phyloP scores from a whole-genome alignment of 2,329 filamentous ascomycete species.

The Sporothrix brunneoviolacea region DNA sequence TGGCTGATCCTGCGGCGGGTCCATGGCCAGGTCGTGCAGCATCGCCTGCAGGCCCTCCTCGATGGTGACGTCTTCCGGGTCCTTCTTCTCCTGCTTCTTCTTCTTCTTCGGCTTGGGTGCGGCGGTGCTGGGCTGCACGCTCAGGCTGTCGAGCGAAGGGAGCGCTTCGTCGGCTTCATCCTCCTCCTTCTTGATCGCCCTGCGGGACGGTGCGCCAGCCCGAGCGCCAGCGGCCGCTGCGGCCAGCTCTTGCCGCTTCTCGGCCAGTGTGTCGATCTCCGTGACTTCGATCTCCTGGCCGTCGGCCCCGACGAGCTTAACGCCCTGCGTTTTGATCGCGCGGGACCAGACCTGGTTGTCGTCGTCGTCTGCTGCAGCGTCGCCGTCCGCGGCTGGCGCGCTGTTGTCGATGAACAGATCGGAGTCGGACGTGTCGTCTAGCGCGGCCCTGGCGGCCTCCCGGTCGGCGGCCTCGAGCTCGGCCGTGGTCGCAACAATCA shows the following conservation, averaged over 20 bases:
- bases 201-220: background rate
- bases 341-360: slow-evolving; percentile 39
- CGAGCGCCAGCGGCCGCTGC: background rate
- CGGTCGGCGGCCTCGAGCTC: slow-evolving; percentile 45
- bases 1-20: slow-evolving; percentile 8
- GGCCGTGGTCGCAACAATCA: slow-evolving; percentile 49
- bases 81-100: slow-evolving; percentile 26
- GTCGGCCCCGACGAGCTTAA: slow-evolving; percentile 40
- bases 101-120: slow-evolving; percentile 15
- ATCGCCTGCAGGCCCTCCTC: slow-evolving; percentile 36
- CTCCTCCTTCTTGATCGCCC: slow-evolving; percentile 16
- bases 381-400: background rate
- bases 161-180: slow-evolving; percentile 19
- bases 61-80: slow-evolving; percentile 34
- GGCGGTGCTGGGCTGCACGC: slow-evolving; percentile 3
- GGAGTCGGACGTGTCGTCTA: slow-evolving; percentile 23
- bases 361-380: slow-evolving; percentile 20
- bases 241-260: slow-evolving; percentile 16
- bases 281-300: slow-evolving; percentile 30
- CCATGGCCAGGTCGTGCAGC: slow-evolving; percentile 36
- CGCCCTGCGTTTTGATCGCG: slow-evolving; percentile 25
- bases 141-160: slow-evolving; percentile 10
- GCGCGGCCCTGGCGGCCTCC: slow-evolving; percentile 18
- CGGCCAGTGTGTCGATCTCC: slow-evolving; percentile 32
- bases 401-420: slow-evolving; percentile 22